phyloP scores from a whole-genome alignment of 208 protist species.

The Acanthamoeba lenticulata region DNA sequence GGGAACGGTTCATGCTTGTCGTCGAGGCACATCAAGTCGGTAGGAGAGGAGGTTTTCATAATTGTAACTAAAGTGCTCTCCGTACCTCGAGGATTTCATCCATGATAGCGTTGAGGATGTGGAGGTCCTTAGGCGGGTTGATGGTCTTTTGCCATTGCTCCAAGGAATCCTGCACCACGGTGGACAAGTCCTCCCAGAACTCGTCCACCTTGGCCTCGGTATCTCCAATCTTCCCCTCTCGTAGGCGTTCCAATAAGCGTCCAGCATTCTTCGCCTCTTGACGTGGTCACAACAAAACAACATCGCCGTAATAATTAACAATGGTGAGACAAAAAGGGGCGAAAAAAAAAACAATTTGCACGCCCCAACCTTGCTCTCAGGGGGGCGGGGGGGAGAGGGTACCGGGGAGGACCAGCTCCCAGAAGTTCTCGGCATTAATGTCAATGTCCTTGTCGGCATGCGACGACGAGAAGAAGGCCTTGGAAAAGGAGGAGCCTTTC shows the following conservation, averaged over 20 bases:
- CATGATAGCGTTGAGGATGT: constrained; percentile 29
- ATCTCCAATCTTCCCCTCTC: neutral
- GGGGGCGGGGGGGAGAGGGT: neutral
- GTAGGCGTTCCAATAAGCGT: neutral
- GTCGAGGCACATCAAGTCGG: no score
- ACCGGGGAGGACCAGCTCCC: constrained; percentile 80
- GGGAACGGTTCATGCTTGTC: no score
- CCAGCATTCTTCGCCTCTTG: constrained; percentile 39
- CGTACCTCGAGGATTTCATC: constrained; percentile 36
- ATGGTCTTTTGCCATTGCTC: constrained; percentile 41
- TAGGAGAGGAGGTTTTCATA: no score
- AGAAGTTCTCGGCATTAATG: constrained; percentile 86
- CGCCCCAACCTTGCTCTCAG: no score
- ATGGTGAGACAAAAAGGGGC: no score
- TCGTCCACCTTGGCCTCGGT: neutral
- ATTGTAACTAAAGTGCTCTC: no score
- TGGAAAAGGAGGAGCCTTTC: constrained; percentile 73
- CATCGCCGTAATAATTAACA: no score
- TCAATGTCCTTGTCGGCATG: constrained; percentile 69
- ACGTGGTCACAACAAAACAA: neutral
- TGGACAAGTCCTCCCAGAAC: constrained; percentile 41
- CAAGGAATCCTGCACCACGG: neutral
- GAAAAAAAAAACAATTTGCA: neutral
- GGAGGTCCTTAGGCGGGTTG: neutral
- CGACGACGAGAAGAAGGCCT: constrained; percentile 70